Evolutionary conservation across 768 basidiomycete species (phyloP).

Genomic region (Amyloporia xantha): DNA sequence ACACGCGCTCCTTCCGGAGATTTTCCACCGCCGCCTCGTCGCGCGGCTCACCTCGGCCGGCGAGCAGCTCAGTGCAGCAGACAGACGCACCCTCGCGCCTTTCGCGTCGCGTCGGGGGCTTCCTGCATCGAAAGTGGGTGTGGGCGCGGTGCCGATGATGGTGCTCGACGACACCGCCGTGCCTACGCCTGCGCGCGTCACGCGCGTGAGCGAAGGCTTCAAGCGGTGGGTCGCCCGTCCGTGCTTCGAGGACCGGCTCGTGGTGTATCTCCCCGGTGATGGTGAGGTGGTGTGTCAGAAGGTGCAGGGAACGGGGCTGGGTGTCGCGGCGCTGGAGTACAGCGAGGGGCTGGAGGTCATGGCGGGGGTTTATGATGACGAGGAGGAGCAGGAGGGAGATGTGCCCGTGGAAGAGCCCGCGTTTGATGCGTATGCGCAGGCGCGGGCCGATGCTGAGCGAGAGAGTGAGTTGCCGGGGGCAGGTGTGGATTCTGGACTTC

Average conservation of each 20-base stretch:
- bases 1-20: slow-evolving; percentile 35
- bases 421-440: no score
- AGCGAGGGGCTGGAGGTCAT: slow-evolving; percentile 61
- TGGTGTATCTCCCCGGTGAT: slow-evolving; percentile 39
- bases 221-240: slow-evolving; percentile 66
- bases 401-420: no score
- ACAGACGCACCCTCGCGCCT: slow-evolving; percentile 39
- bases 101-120: slow-evolving; percentile 25
- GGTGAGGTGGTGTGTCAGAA: slow-evolving; percentile 29
- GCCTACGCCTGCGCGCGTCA: slow-evolving; percentile 14
- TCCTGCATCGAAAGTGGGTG: slow-evolving; percentile 4
- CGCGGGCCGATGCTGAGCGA: slow-evolving; percentile 1
- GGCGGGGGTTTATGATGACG: slow-evolving; percentile 38
- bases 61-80: slow-evolving; percentile 33
- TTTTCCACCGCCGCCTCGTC: slow-evolving; percentile 49
- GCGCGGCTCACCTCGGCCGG: slow-evolving; percentile 32
- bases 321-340: slow-evolving; percentile 68
- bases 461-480: neutral
- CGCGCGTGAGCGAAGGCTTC: slow-evolving; percentile 47
- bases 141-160: slow-evolving; percentile 18
- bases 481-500: no score
- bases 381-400: slow-evolving; percentile 6
- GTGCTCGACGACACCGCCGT: slow-evolving; percentile 31
- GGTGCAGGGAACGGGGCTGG: slow-evolving; percentile 42
- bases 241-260: slow-evolving; percentile 68